Base-by-base conservation (phyloP, 2,329 filamentous ascomycete genomes). In the Apiospora kogelbergensis region DNA sequence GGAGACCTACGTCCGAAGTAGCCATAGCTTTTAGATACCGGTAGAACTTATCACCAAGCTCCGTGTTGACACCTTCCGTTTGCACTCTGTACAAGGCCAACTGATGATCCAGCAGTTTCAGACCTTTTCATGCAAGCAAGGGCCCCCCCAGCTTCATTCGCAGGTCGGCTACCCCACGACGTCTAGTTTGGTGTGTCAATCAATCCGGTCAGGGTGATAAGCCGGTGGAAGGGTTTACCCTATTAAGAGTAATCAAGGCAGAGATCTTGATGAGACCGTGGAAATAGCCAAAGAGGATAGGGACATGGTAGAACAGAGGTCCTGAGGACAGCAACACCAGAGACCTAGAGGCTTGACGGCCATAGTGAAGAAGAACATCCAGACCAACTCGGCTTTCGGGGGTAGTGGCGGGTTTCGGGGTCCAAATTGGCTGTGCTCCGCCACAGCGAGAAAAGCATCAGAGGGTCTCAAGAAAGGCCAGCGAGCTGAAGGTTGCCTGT, bases 181-280 rank as follows among this genome's bases (percentile, higher is more conserved):
- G 37, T 40, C 37, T 40, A 40, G 37, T 40, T 40, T 40, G 10
- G 10, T 6, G 37, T 40, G 37, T 40, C 10, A 40, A 10, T 40
- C 37, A 40, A 40, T 40, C 37, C 37, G 37, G 37, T 40, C 10
- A 40, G 37, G 37, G 37, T 40, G 37, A 40, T 40, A 10, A 40
- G 37, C 37, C 37, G 37, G 41, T 17, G 9, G 41, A n/a, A n/a
- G n/a, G n/a, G n/a, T n/a, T 81, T 88, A 97, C 94, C 88, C 93
- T 91, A 77, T 92, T 91, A 74, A 95, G 88, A 69, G 95, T 97
- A 73, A 91, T 85, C 71, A 95, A 86, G 48, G 95, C 94, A 77
- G 95, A 95, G 71, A 97, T 85, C 85, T 98, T 98, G 85, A 98
- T 95, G 71, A 94, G 81, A 71, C 94, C 94, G 79, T 98, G 95